phyloP scores from a whole-genome alignment of 2,329 filamentous ascomycete genomes.

The Colletotrichum higginsianum region DNA sequence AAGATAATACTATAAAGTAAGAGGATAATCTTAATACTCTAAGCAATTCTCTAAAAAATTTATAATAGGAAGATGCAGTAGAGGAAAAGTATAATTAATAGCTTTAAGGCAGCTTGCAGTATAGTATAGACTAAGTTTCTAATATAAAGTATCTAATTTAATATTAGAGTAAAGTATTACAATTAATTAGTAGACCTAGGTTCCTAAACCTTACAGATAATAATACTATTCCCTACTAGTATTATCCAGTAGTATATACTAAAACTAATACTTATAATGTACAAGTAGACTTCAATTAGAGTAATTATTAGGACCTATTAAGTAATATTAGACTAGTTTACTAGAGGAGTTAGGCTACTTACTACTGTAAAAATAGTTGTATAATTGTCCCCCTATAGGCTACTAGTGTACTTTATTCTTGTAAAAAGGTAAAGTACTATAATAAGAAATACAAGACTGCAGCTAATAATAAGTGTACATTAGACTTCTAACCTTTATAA shows the following conservation, averaged over 20 bases:
- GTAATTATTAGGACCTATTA: background rate
- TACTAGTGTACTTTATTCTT: background rate
- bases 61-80: conserved; percentile 10
- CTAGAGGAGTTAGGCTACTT: background rate
- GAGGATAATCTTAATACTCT: background rate
- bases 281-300: conserved; percentile 6
- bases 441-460: conserved; percentile 1
- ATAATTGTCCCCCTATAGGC: conserved; percentile 12
- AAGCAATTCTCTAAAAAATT: conserved; percentile 5
- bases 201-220: conserved; percentile 16
- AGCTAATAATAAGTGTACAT: conserved; percentile 14
- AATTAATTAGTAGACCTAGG: background rate
- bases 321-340: background rate
- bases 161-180: background rate
- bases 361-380: conserved; percentile 13
- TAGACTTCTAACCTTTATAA: conserved; percentile 1
- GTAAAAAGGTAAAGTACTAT: conserved; percentile 9
- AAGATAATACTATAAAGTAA: conserved; percentile 12
- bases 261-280: conserved; percentile 9
- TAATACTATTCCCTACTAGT: conserved; percentile 5
- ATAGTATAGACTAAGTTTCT: conserved; percentile 18
- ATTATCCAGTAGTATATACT: conserved; percentile 9
- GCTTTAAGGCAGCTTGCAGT: conserved; percentile 14
- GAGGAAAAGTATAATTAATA: too few relatives aligned
- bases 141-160: conserved; percentile 18